These are phyloP conservation scores for Pichia sp. DNA, from an alignment of 1,139 yeast species.

Conservation along the genomic window DNA sequence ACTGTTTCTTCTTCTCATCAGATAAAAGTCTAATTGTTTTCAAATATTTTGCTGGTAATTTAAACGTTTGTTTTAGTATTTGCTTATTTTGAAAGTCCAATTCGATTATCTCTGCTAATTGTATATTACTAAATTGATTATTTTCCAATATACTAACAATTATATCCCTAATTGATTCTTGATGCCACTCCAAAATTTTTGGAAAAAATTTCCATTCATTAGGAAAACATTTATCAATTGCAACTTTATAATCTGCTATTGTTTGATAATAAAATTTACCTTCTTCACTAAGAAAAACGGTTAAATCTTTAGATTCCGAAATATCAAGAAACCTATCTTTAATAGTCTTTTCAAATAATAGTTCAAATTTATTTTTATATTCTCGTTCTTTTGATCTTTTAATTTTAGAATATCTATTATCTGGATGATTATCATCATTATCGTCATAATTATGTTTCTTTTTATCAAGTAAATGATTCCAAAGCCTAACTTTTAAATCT, in stretches of 20 bases:
- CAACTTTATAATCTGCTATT: constrained; percentile 55
- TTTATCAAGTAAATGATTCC: constrained; percentile 31
- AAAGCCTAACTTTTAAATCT: constrained; percentile 58
- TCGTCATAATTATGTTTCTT: constrained; percentile 1
- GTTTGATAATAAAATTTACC: constrained; percentile 80
- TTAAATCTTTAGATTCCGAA: constrained; percentile 34
- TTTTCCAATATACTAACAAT: constrained; percentile 36
- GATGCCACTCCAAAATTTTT: constrained; percentile 62
- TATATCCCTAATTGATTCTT: constrained; percentile 55
- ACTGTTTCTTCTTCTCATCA: constrained; percentile 19
- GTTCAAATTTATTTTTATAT: constrained; percentile 60
- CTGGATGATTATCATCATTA: background rate
- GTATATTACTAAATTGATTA: constrained; percentile 16
- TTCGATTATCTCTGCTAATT: constrained; percentile 36
- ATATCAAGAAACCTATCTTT: constrained; percentile 36
- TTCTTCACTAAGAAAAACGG: constrained; percentile 61
- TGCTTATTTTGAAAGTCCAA: constrained; percentile 66
- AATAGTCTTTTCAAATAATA: constrained; percentile 54
- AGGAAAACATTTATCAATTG: constrained; percentile 54
- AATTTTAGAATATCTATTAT: constrained; percentile 17
- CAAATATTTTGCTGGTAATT: constrained; percentile 33
- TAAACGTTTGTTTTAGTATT: constrained; percentile 43
- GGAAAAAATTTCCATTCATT: constrained; percentile 64
- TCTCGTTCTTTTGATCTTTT: constrained; percentile 39
- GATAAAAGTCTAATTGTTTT: constrained; percentile 15